Percentiles rank a stretch among this genome's conserved stretches.
These are phyloP conservation scores for Collybia mongolica DNA, from an alignment of 768 basidiomycete genomes.

Conservation along the genomic window DNA sequence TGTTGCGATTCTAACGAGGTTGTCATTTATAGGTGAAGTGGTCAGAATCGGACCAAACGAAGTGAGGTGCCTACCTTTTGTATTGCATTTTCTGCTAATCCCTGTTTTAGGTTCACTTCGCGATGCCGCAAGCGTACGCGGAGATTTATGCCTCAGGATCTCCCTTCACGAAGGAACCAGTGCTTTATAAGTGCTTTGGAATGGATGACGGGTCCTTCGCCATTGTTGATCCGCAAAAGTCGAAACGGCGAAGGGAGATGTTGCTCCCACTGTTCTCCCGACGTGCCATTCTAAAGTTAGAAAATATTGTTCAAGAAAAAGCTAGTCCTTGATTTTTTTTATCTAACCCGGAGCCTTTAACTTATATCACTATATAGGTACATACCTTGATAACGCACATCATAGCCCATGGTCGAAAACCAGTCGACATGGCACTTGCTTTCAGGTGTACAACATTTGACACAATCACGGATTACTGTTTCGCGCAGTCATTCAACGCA, in stretches of 20 bases:
- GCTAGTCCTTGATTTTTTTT: not conserved
- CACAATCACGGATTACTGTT: slow-evolving; percentile 20
- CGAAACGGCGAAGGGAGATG: slow-evolving; percentile 5
- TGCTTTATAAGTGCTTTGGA: slow-evolving; percentile 4
- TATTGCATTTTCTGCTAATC: not conserved
- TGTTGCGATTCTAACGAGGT: not conserved
- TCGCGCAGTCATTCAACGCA: slow-evolving; percentile 16
- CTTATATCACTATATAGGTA: not conserved
- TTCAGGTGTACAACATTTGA: slow-evolving; percentile 19
- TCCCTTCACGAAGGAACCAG: slow-evolving; percentile 3
- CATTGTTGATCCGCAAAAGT: slow-evolving; percentile 2
- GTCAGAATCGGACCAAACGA: not conserved
- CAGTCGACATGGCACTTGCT: slow-evolving; percentile 18
- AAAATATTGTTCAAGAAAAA: slow-evolving; percentile 8
- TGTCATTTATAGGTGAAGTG: not conserved
- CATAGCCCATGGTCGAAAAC: slow-evolving; percentile 1
- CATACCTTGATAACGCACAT: not conserved
- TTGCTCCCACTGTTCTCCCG: slow-evolving; percentile 10
- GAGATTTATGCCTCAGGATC: slow-evolving; percentile 5
- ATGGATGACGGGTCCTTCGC: slow-evolving; percentile 5
- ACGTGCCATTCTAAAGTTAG: slow-evolving; percentile 4
- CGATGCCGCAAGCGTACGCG: not conserved
- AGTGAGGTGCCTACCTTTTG: not conserved
- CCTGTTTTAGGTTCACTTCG: slow-evolving; percentile 7
- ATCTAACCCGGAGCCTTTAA: not conserved